Evolutionary conservation across 2,329 filamentous ascomycete species (phyloP), one percentile per base, ranked within the genome.

Genomic region (Fusarium clavum): DNA sequence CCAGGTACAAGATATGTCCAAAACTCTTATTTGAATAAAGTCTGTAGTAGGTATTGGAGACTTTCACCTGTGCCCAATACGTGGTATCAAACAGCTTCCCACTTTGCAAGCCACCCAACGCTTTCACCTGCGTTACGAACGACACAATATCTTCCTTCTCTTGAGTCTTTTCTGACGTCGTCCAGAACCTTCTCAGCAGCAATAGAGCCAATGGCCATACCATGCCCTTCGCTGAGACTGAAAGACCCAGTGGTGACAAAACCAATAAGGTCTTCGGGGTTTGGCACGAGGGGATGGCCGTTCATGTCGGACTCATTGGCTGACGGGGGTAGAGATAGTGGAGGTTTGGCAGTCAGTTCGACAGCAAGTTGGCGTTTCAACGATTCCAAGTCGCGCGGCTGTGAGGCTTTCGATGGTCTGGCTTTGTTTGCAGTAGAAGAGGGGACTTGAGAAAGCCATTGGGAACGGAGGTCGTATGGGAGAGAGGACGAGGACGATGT

Each of bases 231-330:
- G 4, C 88, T 87, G 3, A 98, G 86, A 74, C 91, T 94, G 78
- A 91, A 97, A 53, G 92, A 91, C 0, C 95, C 96, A 2, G 91
- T 92, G 4, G 94, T 98, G 25, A 98, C 90, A 77, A 97, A 99
- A 0, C 96, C 96, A 53, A 98, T 88, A 14, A 98, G 84, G 77
- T 98, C 92, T 24, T 87, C 84, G 67, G 90, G 89, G 12, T 85
- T 84, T 0, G 95, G 95, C n/a, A 94, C 89, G 0, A 89, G 76
- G 1, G 91, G 91, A 71, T 93, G 88, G 0, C 83, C 83, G 25
- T 80, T 77, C 80, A 85, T 77, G 67, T 80, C 78, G 53, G 72
- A 76, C 58, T 77, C 77, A 64, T 79, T 83, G 14, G 76, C 74
- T 6, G 76, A 72, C 18, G 81, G 81, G 20, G 80, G 79, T 5